Evolutionary conservation across 345 rosid genomes (phyloP), one percentile per base, ranked within the genome.

Genomic region (Ceriops decandra): DNA sequence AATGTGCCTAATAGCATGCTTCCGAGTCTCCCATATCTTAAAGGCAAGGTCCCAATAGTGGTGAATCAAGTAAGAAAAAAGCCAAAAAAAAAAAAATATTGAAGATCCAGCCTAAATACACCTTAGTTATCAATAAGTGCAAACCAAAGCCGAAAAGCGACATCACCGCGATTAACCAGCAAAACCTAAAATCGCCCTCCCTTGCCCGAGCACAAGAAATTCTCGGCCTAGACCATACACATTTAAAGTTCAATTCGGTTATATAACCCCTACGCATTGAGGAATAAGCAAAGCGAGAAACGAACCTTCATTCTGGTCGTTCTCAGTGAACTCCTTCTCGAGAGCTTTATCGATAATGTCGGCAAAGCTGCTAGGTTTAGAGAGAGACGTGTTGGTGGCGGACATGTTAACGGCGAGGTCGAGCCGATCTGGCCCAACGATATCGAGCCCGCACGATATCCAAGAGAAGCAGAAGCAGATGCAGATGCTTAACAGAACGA

Each of bases 321-420:
- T 88, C 75, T 90, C 97, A 5, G 87, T 77, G 83, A 90, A 93
- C 87, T 93, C 98, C 79, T 87, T 87, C 84, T 81, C 88, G 32
- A 93, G 91, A 46, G 97, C 97, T 7, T 92, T 91, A 80, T 85
- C 97, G 69, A 93, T 88, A 72, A 93, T 88, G 74, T 87, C 90
- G 10, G 93, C 97, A 77, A 93, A 88, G 73, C 88, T 84, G 54
- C 82, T 85, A 70, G 84, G 85, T 77, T 83, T 81, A 65, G 83
- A 60, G 24, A 42, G 69, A 52, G 92, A 77, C 38, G 81, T 67
- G 68, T 85, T 87, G 70, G 58, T 27, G 57, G 6, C 61, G 51
- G 64, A 76, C 80, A 88, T 31, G 53, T 52, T 57, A 28, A 52
- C 51, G 54, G 7, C 7, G 70, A 52, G 19, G 11, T 49, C 49